These are phyloP conservation scores for Vigna angularis DNA, from an alignment of 306 rosid species.

Conservation along the genomic window DNA sequence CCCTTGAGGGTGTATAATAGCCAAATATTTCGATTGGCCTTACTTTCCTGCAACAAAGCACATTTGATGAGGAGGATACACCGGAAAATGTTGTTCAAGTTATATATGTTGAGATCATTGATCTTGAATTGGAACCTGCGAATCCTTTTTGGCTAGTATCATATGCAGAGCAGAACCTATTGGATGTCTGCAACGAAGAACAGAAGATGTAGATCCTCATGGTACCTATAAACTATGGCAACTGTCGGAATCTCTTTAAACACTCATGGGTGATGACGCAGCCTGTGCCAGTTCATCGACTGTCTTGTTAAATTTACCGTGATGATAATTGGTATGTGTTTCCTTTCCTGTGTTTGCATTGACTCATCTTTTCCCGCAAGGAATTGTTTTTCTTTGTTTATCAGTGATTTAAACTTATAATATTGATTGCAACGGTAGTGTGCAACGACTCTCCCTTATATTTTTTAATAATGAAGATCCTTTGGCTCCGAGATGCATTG, in stretches of 20 bases:
- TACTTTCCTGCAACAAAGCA: constrained; percentile 43
- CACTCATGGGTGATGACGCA: too few relatives aligned
- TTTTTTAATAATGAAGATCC: too few relatives aligned
- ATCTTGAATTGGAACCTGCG: background rate
- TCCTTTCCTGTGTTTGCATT: background rate
- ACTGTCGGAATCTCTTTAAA: too few relatives aligned
- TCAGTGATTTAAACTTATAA: constrained; percentile 5
- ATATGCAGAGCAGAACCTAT: background rate
- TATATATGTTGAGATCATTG: background rate
- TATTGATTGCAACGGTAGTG: too few relatives aligned
- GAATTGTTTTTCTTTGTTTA: background rate
- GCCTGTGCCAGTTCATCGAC: too few relatives aligned
- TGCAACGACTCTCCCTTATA: too few relatives aligned
- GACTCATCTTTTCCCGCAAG: background rate
- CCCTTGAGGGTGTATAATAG: constrained; percentile 28
- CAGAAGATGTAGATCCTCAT: too few relatives aligned
- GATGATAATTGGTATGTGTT: background rate
- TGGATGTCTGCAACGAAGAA: background rate
- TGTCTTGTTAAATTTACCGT: background rate
- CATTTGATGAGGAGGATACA: constrained; percentile 27
- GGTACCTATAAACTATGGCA: too few relatives aligned
- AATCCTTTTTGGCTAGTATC: constrained; percentile 2
- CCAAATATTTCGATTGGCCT: constrained; percentile 46
- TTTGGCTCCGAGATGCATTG: too few relatives aligned
- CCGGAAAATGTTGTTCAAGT: constrained; percentile 7